Conservation (phyloP, 345 rosid genomes). For the Alliaria petiolata region DNA sequence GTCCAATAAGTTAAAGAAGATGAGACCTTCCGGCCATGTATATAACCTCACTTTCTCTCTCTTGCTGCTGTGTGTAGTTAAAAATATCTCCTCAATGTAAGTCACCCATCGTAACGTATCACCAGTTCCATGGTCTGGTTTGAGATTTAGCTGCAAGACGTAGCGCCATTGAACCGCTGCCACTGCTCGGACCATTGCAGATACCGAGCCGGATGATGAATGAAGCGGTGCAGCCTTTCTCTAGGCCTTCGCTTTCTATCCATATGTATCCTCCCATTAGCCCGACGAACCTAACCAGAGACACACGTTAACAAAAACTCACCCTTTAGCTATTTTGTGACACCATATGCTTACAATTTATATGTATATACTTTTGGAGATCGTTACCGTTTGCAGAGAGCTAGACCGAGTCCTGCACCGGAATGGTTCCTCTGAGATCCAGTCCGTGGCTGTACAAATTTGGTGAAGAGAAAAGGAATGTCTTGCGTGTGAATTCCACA, state of each 20-base stretch:
- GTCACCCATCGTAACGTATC: slow-evolving; percentile 14
- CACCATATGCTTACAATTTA: background rate
- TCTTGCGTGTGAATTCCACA: slow-evolving; percentile 81
- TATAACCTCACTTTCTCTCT: background rate
- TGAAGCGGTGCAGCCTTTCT: slow-evolving; percentile 63
- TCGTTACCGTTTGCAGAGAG: slow-evolving; percentile 76
- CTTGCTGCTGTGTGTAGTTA: background rate
- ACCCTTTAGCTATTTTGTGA: slow-evolving; percentile 2
- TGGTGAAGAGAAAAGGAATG: slow-evolving; percentile 58
- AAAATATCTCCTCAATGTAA: background rate
- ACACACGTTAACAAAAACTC: slow-evolving; percentile 7
- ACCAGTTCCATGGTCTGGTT: slow-evolving; percentile 52
- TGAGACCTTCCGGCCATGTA: slow-evolving; percentile 2
- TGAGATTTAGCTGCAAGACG: slow-evolving; percentile 41
- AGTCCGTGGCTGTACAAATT: slow-evolving; percentile 53
- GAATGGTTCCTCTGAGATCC: slow-evolving; percentile 45
- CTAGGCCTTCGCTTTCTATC: slow-evolving; percentile 82
- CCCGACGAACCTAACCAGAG: slow-evolving; percentile 62
- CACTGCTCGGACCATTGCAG: slow-evolving; percentile 37
- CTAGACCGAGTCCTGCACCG: slow-evolving; percentile 88
- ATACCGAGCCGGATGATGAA: slow-evolving; percentile 67
- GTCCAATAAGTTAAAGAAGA: slow-evolving; percentile 17
- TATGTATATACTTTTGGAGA: background rate
- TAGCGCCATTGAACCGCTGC: slow-evolving; percentile 35
- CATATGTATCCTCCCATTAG: slow-evolving; percentile 93